A percentile compares a stretch with the other conserved stretches of the same genome.
These are phyloP conservation scores for Boletellus dicymbophilus DNA, from an alignment of 1,284 basidiomycete genomes.

Conservation along the genomic window DNA sequence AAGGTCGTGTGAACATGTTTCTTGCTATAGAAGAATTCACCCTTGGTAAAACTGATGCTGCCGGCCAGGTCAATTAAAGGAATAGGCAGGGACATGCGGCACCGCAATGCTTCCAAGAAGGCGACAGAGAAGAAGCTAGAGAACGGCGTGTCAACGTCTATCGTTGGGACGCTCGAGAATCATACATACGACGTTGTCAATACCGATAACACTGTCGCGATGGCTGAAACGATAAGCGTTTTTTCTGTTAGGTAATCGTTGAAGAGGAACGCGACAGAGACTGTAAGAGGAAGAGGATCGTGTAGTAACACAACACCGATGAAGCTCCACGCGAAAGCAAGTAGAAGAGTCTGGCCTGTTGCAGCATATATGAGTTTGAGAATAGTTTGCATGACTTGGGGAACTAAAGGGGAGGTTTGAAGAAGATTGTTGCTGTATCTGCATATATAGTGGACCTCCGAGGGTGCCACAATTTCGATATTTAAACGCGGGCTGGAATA, in stretches of 20 bases:
- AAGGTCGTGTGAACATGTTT: neutral
- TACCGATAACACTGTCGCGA: conserved; percentile 6
- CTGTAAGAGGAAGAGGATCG: neutral
- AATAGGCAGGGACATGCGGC: conserved; percentile 6
- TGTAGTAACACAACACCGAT: neutral
- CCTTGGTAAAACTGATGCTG: conserved; percentile 1
- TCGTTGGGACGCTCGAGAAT: neutral
- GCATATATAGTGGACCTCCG: too few species aligned
- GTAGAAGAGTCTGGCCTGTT: too few species aligned
- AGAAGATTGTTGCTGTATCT: too few species aligned
- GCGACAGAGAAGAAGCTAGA: conserved; percentile 3
- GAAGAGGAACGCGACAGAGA: neutral
- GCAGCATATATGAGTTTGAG: too few species aligned
- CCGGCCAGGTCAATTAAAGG: neutral
- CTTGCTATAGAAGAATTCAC: neutral
- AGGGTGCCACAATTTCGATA: too few species aligned
- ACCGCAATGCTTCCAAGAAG: conserved; percentile 6
- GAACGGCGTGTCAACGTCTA: neutral
- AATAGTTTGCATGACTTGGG: too few species aligned
- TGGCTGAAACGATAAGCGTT: conserved; percentile 3
- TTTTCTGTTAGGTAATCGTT: neutral
- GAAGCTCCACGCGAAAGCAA: conserved; percentile 1
- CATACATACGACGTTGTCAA: neutral
- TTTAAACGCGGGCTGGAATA: too few species aligned
- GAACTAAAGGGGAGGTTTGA: too few species aligned